Conservation (phyloP, 495 filamentous ascomycete genomes). For the Xylaria castorea region DNA sequence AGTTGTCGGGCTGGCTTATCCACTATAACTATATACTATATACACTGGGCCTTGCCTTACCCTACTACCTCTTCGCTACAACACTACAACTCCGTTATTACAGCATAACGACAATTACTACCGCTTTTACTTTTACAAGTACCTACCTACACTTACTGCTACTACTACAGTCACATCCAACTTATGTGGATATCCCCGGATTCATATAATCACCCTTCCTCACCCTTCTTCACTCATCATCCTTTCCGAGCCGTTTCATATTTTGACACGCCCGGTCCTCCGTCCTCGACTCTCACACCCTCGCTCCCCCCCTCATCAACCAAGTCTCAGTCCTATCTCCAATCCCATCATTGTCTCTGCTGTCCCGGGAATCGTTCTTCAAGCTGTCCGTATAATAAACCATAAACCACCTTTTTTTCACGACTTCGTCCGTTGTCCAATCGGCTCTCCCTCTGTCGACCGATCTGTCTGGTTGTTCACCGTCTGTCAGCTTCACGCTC, state of each 20-base stretch:
- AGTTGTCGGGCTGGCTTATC: neutral
- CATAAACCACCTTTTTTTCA: constrained; percentile 9
- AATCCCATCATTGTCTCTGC: neutral
- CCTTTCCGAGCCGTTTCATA: constrained; percentile 28
- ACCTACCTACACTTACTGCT: neutral
- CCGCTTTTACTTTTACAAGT: neutral
- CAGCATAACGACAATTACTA: constrained; percentile 7
- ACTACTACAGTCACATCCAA: neutral
- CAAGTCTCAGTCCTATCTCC: neutral
- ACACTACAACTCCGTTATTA: neutral
- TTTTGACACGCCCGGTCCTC: constrained; percentile 19
- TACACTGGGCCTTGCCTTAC: neutral
- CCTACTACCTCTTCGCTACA: neutral
- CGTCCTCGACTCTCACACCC: constrained; percentile 11
- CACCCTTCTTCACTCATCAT: constrained; percentile 25
- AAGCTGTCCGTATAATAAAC: constrained; percentile 5
- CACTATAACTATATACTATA: neutral
- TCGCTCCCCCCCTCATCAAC: neutral
- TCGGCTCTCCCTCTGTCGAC: neutral
- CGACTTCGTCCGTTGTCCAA: neutral
- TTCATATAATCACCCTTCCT: constrained; percentile 32
- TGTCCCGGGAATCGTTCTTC: neutral
- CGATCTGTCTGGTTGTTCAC: constrained; percentile 1
- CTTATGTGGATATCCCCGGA: constrained; percentile 32
- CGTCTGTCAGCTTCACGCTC: constrained; percentile 6